A percentile compares a stretch with the other conserved stretches of the same genome.
Conservation (phyloP, 1,139 yeast genomes). For the Hansenula sp. region DNA sequence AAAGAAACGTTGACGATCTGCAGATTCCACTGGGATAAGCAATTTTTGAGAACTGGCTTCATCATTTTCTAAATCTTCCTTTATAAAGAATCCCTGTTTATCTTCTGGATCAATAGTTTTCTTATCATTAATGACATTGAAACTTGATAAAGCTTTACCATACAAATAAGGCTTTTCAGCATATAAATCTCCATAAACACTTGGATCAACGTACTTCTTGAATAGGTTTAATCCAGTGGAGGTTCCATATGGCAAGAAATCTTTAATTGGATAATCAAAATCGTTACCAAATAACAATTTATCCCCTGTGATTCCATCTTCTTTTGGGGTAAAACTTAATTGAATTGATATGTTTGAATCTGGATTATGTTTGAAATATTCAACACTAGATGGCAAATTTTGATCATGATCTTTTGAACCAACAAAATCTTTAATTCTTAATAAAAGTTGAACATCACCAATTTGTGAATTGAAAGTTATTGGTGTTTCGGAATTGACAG, state of each 20-base stretch:
- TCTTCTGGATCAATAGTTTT: slow-evolving; percentile 2
- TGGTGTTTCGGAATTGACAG: slow-evolving; percentile 39
- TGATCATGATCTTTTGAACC: slow-evolving; percentile 37
- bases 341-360: slow-evolving; percentile 20
- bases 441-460: slow-evolving; percentile 36
- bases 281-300: slow-evolving; percentile 66
- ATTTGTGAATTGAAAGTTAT: slow-evolving; percentile 33
- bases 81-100: background rate
- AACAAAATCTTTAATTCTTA: slow-evolving; percentile 41
- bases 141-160: slow-evolving; percentile 57
- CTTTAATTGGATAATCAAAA: slow-evolving; percentile 54
- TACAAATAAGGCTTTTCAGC: slow-evolving; percentile 57
- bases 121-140: slow-evolving; percentile 33
- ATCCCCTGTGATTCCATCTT: slow-evolving; percentile 34
- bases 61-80: slow-evolving; percentile 8
- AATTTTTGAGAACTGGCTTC: slow-evolving; percentile 2
- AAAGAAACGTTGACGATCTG: slow-evolving; percentile 29
- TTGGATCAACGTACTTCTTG: slow-evolving; percentile 47
- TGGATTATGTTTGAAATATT: slow-evolving; percentile 10
- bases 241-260: slow-evolving; percentile 59
- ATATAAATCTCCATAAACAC: slow-evolving; percentile 61
- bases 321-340: slow-evolving; percentile 15
- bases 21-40: slow-evolving; percentile 16
- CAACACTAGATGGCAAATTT: slow-evolving; percentile 22
- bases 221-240: slow-evolving; percentile 45